Conservation (phyloP, 2,329 filamentous ascomycete genomes). For the Lachnellula occidentalis region DNA sequence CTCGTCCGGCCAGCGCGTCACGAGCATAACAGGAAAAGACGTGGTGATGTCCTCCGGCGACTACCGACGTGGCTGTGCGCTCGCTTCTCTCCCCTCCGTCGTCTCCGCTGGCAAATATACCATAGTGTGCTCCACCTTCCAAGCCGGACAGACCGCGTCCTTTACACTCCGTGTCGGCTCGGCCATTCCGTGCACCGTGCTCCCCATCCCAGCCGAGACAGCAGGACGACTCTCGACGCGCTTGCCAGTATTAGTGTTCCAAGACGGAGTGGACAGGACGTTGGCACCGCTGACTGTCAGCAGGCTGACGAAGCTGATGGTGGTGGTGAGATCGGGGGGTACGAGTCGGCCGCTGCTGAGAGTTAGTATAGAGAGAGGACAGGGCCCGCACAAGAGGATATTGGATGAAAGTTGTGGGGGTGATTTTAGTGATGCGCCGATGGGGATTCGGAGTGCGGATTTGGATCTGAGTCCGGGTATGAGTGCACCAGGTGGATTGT, state of each 20-base stretch:
- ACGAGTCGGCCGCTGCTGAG: conserved; percentile 48
- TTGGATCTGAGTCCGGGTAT: conserved; percentile 68
- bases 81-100: conserved; percentile 56
- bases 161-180: conserved; percentile 75
- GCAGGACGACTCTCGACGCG: conserved; percentile 66
- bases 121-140: conserved; percentile 85
- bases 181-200: conserved; percentile 49
- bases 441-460: conserved; percentile 64
- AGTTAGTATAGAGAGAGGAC: conserved; percentile 67
- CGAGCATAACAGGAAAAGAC: conserved; percentile 65
- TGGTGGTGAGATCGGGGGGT: conserved; percentile 30
- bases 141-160: conserved; percentile 66
- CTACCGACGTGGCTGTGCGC: conserved; percentile 74
- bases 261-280: conserved; percentile 44
- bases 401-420: conserved; percentile 66
- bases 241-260: conserved; percentile 49
- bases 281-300: conserved; percentile 25
- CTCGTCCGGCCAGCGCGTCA: conserved; percentile 66
- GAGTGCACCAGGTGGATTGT: conserved; percentile 53
- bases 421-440: conserved; percentile 63
- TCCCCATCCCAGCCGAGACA: conserved; percentile 62
- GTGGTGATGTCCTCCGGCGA: conserved; percentile 81
- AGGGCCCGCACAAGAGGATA: conserved; percentile 60
- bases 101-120: conserved; percentile 70
- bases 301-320: conserved; percentile 21